Evolutionary conservation across 306 rosid genomes (phyloP), one percentile per base, ranked within the genome.

Genomic region (Datisca glomerata): DNA sequence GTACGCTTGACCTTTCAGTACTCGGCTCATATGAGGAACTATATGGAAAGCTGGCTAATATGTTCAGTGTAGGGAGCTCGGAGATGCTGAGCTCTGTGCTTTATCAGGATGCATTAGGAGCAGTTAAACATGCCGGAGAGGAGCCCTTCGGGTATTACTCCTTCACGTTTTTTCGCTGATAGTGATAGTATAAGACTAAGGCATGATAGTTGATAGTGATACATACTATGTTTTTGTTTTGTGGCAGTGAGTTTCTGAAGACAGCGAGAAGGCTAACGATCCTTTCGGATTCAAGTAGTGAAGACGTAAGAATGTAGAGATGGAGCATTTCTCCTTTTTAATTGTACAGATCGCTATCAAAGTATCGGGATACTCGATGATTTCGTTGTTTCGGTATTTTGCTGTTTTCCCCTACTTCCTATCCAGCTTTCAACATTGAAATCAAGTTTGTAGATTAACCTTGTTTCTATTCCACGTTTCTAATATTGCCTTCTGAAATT

Each of bases 161-260:
- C n/a, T n/a, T n/a, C n/a, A n/a, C n/a, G n/a, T n/a, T n/a, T n/a
- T n/a, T n/a, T n/a, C n/a, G n/a, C n/a, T n/a, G n/a, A n/a, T n/a
- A n/a, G n/a, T n/a, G n/a, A n/a, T n/a, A n/a, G n/a, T n/a, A n/a
- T n/a, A n/a, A n/a, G n/a, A n/a, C n/a, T n/a, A n/a, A n/a, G n/a
- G n/a, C n/a, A n/a, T n/a, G n/a, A n/a, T n/a, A n/a, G n/a, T n/a
- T n/a, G n/a, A n/a, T n/a, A n/a, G n/a, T 19, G n/a, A 31, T 49
- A 2, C 12, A n/a, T 9, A 11, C 8, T 69, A 13, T 23, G 24
- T 51, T 38, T 43, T 45, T 53, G 45, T 40, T 43, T 41, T 54
- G 43, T 64, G 54, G 53, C 80, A 65, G 76, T 41, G 65, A 62
- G 55, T 76, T 76, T 66, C 65, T 68, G 72, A 77, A 61, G 93